Percentiles rank a stretch among this genome's conserved stretches.
phyloP scores from a whole-genome alignment of 805 yeast species.

The Kuraishia capsulata region DNA sequence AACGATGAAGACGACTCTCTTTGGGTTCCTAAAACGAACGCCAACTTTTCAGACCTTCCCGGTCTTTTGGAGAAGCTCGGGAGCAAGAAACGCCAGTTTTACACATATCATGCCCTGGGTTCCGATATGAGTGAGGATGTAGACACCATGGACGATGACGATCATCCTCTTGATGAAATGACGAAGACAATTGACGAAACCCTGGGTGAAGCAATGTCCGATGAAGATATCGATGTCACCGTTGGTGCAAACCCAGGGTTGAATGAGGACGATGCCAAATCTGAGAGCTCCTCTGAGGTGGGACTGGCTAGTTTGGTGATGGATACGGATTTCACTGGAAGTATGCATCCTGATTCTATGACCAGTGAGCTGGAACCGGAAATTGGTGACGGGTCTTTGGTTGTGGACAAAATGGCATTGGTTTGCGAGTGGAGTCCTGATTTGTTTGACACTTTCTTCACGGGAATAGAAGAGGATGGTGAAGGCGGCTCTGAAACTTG shows the following conservation, averaged over 20 bases:
- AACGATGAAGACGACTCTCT: conserved; percentile 20
- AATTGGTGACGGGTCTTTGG: conserved; percentile 11
- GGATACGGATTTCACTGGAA: background rate
- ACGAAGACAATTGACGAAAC: background rate
- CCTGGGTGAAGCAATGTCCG: background rate
- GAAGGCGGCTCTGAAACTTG: conserved; percentile 46
- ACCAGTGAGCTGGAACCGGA: conserved; percentile 4
- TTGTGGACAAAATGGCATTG: conserved; percentile 28
- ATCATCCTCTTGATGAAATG: too few species aligned
- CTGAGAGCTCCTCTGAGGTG: conserved; percentile 6
- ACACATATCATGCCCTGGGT: conserved; percentile 16
- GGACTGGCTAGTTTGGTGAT: background rate
- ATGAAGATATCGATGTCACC: background rate
- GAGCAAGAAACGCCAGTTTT: conserved; percentile 18
- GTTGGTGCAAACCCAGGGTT: too few species aligned
- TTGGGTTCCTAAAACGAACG: conserved; percentile 34
- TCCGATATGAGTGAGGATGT: background rate
- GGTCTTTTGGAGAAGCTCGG: conserved; percentile 22
- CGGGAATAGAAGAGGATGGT: conserved; percentile 32
- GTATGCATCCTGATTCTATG: too few species aligned
- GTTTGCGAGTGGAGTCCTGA: conserved; percentile 62
- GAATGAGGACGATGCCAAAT: conserved; percentile 4
- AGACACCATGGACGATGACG: background rate
- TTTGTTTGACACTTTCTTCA: conserved; percentile 41
- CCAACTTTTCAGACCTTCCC: conserved; percentile 32